Percentiles rank a stretch among this genome's conserved stretches.
These are phyloP conservation scores for Penicillium frequentans DNA, from an alignment of 2,329 filamentous ascomycete species.

Conservation along the genomic window DNA sequence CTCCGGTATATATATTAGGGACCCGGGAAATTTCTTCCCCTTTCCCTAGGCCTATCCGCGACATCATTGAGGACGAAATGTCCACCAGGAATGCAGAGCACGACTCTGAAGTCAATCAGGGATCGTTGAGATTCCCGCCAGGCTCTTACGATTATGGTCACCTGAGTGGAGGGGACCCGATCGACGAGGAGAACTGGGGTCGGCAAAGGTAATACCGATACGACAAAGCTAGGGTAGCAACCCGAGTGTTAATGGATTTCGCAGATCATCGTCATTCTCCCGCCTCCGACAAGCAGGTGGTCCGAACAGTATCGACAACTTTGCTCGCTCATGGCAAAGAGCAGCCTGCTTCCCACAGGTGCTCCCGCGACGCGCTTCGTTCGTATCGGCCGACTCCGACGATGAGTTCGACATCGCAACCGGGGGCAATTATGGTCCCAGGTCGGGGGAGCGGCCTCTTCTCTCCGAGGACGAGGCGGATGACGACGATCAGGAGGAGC, in stretches of 20 bases:
- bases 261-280: conserved; percentile 43
- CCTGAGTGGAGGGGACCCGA: conserved; percentile 7
- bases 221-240: not conserved
- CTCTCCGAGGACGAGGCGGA: conserved; percentile 30
- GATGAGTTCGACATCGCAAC: conserved; percentile 41
- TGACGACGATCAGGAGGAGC: conserved; percentile 22
- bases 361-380: conserved; percentile 73
- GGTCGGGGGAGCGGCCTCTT: conserved; percentile 31
- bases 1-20: not conserved
- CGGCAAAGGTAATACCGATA: conserved; percentile 13
- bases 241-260: conserved; percentile 5
- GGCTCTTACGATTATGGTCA: conserved; percentile 19
- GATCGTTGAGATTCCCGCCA: conserved; percentile 10
- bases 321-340: conserved; percentile 87
- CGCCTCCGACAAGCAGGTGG: conserved; percentile 71
- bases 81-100: conserved; percentile 9
- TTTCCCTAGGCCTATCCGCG: not conserved
- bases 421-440: conserved; percentile 22
- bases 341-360: conserved; percentile 87
- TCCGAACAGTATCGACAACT: conserved; percentile 91
- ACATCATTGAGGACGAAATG: not conserved
- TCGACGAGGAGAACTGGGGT: conserved; percentile 14
- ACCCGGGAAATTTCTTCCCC: not conserved
- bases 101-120: conserved; percentile 5
- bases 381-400: conserved; percentile 60